phyloP scores from a whole-genome alignment of 2,329 filamentous ascomycete genomes.

The Fusarium chaquense region DNA sequence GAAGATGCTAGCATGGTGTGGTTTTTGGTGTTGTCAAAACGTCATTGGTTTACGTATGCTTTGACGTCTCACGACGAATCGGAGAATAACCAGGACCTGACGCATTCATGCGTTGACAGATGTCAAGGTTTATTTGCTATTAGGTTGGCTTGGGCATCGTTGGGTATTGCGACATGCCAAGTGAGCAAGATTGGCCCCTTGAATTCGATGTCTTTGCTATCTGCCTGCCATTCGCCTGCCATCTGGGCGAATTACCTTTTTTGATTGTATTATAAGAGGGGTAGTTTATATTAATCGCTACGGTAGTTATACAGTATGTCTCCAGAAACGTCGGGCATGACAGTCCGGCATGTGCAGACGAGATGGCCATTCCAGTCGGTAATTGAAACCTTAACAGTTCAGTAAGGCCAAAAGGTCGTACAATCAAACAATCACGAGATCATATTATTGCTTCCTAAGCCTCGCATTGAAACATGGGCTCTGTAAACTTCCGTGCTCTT shows the following conservation, averaged over 20 bases:
- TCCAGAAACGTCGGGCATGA: background rate
- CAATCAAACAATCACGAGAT: background rate
- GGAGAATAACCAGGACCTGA: slow-evolving; percentile 6
- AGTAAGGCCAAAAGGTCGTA: no score
- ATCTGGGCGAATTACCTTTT: background rate
- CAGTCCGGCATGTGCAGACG: background rate
- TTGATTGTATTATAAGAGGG: background rate
- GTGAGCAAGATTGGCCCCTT: background rate
- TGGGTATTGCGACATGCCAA: background rate
- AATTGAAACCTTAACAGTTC: background rate
- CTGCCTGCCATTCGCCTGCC: no score
- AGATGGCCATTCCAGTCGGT: background rate
- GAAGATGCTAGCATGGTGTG: background rate
- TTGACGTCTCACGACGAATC: slow-evolving; percentile 5
- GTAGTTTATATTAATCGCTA: background rate
- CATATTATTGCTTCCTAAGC: background rate
- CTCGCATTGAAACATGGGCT: background rate
- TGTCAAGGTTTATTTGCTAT: background rate
- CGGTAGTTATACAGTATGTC: background rate
- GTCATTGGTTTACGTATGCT: background rate
- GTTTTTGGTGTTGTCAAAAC: slow-evolving; percentile 5
- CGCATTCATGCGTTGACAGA: background rate
- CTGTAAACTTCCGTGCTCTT: background rate
- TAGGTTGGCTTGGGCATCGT: background rate
- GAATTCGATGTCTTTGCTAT: background rate